Evolutionary conservation across 2,329 filamentous ascomycete species (phyloP).

Genomic region (Aspergillus neotritici): DNA sequence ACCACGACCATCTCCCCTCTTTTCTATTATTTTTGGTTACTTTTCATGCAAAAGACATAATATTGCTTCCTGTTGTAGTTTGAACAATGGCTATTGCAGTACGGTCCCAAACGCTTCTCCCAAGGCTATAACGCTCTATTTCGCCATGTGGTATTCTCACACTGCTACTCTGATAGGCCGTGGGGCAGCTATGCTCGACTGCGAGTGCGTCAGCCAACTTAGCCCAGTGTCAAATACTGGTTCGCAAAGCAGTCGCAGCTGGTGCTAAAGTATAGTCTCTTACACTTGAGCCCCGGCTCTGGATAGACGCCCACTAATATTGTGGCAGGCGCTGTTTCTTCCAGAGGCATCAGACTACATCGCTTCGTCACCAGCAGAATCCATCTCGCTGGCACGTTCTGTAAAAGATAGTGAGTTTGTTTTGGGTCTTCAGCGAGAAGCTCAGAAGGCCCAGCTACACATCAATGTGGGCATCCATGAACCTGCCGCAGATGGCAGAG

Average conservation of each 20-base stretch:
- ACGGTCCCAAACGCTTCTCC: slow-evolving; percentile 1
- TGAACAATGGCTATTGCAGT: slow-evolving; percentile 27
- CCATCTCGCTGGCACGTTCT: slow-evolving; percentile 64
- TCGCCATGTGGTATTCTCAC: slow-evolving; percentile 7
- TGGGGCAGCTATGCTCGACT: slow-evolving; percentile 87
- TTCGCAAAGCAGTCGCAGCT: slow-evolving; percentile 65
- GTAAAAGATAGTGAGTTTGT: slow-evolving; percentile 67
- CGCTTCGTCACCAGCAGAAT: slow-evolving; percentile 60
- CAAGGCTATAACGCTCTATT: not conserved
- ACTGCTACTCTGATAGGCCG: slow-evolving; percentile 52
- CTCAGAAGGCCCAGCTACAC: slow-evolving; percentile 57
- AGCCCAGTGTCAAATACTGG: slow-evolving; percentile 65
- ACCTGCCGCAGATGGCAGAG: slow-evolving; percentile 49
- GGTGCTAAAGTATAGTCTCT: slow-evolving; percentile 63
- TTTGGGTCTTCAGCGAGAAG: slow-evolving; percentile 64
- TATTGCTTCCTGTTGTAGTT: not conserved
- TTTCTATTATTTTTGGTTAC: not conserved
- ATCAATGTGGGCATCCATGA: slow-evolving; percentile 89
- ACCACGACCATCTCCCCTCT: not conserved
- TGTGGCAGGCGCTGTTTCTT: slow-evolving; percentile 68
- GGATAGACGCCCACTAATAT: slow-evolving; percentile 3
- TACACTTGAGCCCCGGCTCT: not conserved
- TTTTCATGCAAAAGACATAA: not conserved
- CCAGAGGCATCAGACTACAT: slow-evolving; percentile 93
- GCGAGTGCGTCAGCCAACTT: slow-evolving; percentile 73